A percentile compares a stretch with the other conserved stretches of the same genome.
Conservation (phyloP, 2,329 filamentous ascomycete species). For the Aspergillus ochraceus region DNA sequence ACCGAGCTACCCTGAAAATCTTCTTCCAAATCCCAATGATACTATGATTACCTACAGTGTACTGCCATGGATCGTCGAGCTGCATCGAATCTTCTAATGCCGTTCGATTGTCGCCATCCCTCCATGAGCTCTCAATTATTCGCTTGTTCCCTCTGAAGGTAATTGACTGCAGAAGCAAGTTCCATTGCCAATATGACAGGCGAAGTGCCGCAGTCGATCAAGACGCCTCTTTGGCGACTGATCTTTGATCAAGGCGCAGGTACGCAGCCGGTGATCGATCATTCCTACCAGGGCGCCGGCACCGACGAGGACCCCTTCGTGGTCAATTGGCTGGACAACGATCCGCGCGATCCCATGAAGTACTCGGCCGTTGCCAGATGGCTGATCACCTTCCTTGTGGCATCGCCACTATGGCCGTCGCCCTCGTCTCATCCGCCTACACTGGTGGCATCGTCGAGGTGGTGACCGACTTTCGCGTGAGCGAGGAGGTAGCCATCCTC, state of each 20-base stretch:
- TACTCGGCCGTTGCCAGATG: neutral
- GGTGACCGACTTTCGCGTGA: neutral
- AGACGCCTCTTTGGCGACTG: neutral
- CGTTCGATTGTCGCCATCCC: too few relatives aligned
- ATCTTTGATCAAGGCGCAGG: neutral
- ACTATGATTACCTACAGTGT: too few relatives aligned
- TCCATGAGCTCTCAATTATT: too few relatives aligned
- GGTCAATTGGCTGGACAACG: neutral
- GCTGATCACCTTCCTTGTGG: neutral
- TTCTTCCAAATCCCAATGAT: too few relatives aligned
- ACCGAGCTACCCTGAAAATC: too few relatives aligned
- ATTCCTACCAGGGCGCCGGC: neutral
- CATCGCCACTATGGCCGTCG: neutral
- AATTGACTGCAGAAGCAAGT: too few relatives aligned
- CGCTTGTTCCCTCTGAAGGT: too few relatives aligned
- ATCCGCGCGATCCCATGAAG: neutral
- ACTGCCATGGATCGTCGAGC: too few relatives aligned
- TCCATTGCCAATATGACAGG: too few relatives aligned
- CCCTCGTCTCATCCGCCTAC: slow-evolving; percentile 2
- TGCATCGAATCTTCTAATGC: too few relatives aligned
- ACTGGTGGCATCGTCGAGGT: neutral
- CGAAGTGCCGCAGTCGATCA: too few relatives aligned
- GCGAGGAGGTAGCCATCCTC: slow-evolving; percentile 27
- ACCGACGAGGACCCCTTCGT: neutral
- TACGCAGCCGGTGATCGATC: neutral